Evolutionary conservation across 176 grass and related monocot species (phyloP).

Genomic region (Carex cristatella): DNA sequence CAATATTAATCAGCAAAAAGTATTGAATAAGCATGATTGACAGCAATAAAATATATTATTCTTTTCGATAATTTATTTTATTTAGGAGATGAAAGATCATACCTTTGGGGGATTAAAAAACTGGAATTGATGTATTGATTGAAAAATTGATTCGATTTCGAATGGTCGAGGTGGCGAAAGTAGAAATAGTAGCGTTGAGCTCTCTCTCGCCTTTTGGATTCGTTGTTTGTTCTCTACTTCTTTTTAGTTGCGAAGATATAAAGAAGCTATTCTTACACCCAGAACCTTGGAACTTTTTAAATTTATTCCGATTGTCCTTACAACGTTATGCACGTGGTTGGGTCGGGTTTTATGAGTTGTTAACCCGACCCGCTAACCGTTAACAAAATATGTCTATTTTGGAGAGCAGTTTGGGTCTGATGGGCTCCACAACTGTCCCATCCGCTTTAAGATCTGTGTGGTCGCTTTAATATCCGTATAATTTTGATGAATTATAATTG

Average conservation of each 20-base stretch:
- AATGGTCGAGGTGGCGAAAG: neutral
- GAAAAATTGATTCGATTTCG: neutral
- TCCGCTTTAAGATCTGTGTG: too few relatives aligned
- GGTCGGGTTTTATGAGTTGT: neutral
- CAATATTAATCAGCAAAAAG: neutral
- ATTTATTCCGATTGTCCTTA: neutral
- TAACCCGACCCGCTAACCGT: too few relatives aligned
- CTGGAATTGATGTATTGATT: neutral
- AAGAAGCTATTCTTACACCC: neutral
- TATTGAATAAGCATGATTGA: constrained; percentile 10
- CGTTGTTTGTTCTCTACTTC: neutral
- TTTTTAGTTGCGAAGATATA: neutral
- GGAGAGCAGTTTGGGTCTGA: too few relatives aligned
- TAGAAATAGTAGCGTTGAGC: neutral
- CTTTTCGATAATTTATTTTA: neutral
- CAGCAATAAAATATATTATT: neutral
- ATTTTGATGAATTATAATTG: too few relatives aligned
- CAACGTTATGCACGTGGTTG: neutral
- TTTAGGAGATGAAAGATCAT: neutral
- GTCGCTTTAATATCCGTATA: too few relatives aligned
- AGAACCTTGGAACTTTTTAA: neutral
- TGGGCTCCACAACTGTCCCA: too few relatives aligned
- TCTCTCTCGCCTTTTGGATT: neutral
- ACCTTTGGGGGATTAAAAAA: neutral
- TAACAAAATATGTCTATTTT: too few relatives aligned